Evolutionary conservation across 305 asterid genomes (phyloP), one percentile per base, ranked within the genome.

Genomic region (Fraxinus nigra): DNA sequence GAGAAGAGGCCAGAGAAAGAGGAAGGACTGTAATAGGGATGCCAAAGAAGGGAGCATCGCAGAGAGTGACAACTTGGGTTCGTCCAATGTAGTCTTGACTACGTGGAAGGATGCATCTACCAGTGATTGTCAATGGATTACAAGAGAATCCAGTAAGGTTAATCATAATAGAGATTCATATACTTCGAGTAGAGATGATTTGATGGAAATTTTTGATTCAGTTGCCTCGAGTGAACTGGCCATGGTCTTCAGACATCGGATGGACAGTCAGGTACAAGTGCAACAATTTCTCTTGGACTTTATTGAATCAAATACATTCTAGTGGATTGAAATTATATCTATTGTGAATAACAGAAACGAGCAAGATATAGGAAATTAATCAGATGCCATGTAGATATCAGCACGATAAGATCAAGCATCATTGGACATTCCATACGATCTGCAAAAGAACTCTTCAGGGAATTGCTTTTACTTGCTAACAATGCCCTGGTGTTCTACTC

Each of bases 401-500:
- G 92, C 79, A 87, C 90, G 3, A 91, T 95, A 89, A 89, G 90
- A 83, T 89, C 97, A 75, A 91, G 87, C 89, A 83, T 93, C 80
- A 32, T 78, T 32, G 85, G 84, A n/a, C 30, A 80, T 28, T 87
- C 90, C 67, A 90, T 95, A 75, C 84, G 65, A 73, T 82, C 94
- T 11, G 87, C 87, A 0, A 88, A 85, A 78, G 96, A 92, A 76
- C 95, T 93, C 83, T 95, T 92, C 87, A 85, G 94, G 24, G 98
- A 93, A 89, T 74, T 93, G 87, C 96, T 92, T 37, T 59, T 95
- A 84, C 90, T 93, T 22, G 92, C 97, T 1, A 91, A 85, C 82
- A 95, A 93, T 5, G 97, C 97, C 14, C 84, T 91, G 30, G 93
- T 92, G 75, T 95, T 93, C 14, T 93, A 94, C 86, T 92, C 97